These are phyloP conservation scores for Plasmodium chabaudi DNA, from an alignment of 169 alveolate genomes.

Conservation along the genomic window DNA sequence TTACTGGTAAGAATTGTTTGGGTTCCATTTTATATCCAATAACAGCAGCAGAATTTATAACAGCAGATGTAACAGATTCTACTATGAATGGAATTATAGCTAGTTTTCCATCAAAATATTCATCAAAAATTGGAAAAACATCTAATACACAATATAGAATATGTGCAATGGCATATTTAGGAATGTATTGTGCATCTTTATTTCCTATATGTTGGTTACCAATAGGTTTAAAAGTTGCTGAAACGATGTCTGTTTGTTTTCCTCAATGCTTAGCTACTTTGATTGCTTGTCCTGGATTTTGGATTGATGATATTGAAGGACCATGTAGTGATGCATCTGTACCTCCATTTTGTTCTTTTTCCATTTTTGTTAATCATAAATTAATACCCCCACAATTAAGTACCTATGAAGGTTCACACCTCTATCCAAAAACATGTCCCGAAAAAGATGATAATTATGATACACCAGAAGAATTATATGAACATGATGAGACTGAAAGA, in stretches of 20 bases:
- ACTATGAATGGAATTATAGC: constrained; percentile 88
- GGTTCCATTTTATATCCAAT: constrained; percentile 90
- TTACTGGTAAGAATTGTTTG: constrained; percentile 88
- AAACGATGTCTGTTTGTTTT: constrained; percentile 79
- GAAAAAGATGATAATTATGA: constrained; percentile 33
- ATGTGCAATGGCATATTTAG: constrained; percentile 89
- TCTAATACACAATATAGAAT: constrained; percentile 84
- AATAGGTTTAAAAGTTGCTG: constrained; percentile 75
- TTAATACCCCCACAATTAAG: constrained; percentile 89
- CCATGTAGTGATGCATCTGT: constrained; percentile 85
- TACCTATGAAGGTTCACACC: constrained; percentile 86
- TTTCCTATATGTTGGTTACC: constrained; percentile 90
- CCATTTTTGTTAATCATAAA: constrained; percentile 83
- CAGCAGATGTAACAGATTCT: constrained; percentile 89
- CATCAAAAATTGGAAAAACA: constrained; percentile 88
- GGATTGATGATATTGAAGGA: constrained; percentile 86
- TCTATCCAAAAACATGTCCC: constrained; percentile 87
- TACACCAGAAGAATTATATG: constrained; percentile 33
- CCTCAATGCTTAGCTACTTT: constrained; percentile 89
- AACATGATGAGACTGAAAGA: neutral
- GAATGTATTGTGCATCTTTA: constrained; percentile 89
- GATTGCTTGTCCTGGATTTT: constrained; percentile 91
- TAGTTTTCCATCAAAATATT: constrained; percentile 89
- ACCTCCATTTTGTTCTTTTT: constrained; percentile 91
- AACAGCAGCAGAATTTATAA: constrained; percentile 87